Base-by-base conservation (phyloP, 1,284 basidiomycete genomes). In the Athelia psychrophila region DNA sequence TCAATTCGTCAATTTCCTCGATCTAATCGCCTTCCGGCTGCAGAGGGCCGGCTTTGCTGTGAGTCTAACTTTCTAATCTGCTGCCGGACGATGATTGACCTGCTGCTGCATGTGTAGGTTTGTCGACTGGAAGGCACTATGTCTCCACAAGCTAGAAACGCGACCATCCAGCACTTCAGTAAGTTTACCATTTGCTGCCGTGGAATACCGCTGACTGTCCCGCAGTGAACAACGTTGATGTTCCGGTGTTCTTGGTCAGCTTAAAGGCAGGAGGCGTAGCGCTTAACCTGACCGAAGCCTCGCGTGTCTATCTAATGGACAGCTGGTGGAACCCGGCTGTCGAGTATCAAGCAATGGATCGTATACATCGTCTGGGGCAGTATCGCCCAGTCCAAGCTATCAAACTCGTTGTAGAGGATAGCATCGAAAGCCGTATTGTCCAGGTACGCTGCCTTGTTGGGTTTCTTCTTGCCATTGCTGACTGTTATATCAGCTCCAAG, bases 221-320 rank as follows among this genome's bases (percentile, higher is more conserved):
- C 35, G 19, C 50, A 93, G 90, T 95, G 90, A 91, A 90, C 64
- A 98, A 93, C 60, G 87, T 95, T 2, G 84, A 93, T 53, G 93
- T 98, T 38, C 98, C 95, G 3, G 93, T 99, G 13, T 99, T 99
- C 77, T 81, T 99, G 33, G 94, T 99, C 59, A 88, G 86, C 61
- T 69, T 99, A 64, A 99, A 98, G 71, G 96, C 97, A 0, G 96
- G 96, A 44, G 95, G 96, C 69, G 95, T 97, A 1, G 95, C 95
- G 3, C 77, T 95, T 47, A 97, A 98, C 67, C 69, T 98, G 61
- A 95, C 93, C 0, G 95, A 95, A 68, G 95, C 95, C 0, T 93
- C 88, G 20, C 88, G 92, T 46, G 93, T 96, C n/a, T 95, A 93
- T 70, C 78, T 92, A 53, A 91, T 89, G 89, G 91, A 90, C 65